Percentiles rank a stretch among this genome's conserved stretches.
These are phyloP conservation scores for Senna siamea DNA, from an alignment of 306 rosid genomes.

Conservation along the genomic window DNA sequence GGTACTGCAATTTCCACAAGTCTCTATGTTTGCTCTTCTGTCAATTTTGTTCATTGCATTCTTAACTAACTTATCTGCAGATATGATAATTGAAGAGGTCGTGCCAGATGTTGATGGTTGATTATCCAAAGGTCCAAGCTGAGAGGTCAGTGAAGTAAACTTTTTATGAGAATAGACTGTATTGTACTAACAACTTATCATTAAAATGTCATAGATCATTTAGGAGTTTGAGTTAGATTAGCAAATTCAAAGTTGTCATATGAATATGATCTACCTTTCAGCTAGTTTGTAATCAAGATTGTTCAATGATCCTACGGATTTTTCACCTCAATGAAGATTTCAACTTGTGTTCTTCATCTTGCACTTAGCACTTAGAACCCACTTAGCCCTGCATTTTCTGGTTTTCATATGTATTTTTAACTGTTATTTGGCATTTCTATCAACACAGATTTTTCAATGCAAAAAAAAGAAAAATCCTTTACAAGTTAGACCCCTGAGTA, in stretches of 20 bases:
- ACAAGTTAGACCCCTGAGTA: too few relatives aligned
- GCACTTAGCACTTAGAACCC: slow-evolving; percentile 7
- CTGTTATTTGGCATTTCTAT: too few relatives aligned
- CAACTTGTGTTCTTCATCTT: slow-evolving; percentile 11
- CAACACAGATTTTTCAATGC: too few relatives aligned
- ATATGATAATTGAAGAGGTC: slow-evolving; percentile 19
- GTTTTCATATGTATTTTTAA: not conserved
- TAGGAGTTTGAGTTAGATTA: slow-evolving; percentile 2
- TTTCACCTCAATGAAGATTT: slow-evolving; percentile 3
- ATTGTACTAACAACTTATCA: not conserved
- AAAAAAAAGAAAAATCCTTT: too few relatives aligned
- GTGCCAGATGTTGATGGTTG: not conserved
- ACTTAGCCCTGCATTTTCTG: not conserved
- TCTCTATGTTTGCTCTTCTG: slow-evolving; percentile 6
- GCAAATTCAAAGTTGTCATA: slow-evolving; percentile 21
- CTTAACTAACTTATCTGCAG: not conserved
- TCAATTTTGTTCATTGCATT: slow-evolving; percentile 11
- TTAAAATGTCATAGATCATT: not conserved
- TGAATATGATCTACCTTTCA: slow-evolving; percentile 31
- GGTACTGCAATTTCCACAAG: slow-evolving; percentile 36
- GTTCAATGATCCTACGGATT: slow-evolving; percentile 1
- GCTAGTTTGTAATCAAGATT: not conserved
- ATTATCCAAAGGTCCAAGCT: slow-evolving; percentile 30
- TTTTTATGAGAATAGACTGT: not conserved
- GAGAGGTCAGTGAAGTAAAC: slow-evolving; percentile 5